A percentile compares a stretch with the other conserved stretches of the same genome.
These are phyloP conservation scores for Apiospora phragmitis DNA, from an alignment of 2,329 filamentous ascomycete species.

Conservation along the genomic window DNA sequence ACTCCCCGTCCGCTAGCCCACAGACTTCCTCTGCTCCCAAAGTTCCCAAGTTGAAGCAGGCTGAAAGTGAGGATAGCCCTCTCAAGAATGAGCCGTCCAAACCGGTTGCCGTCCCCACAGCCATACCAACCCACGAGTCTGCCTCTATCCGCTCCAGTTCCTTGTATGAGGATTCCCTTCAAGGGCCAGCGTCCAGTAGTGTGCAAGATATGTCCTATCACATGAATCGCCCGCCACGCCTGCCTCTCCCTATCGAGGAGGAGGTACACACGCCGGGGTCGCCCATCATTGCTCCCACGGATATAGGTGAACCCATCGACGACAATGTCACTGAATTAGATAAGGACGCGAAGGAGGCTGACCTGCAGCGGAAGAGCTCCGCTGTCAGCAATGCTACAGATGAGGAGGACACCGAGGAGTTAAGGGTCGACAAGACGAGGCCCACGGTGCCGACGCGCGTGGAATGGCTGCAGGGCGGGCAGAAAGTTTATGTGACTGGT, in stretches of 20 bases:
- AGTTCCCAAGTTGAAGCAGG: conserved; percentile 33
- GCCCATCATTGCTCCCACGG: conserved; percentile 76
- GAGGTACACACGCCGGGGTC: conserved; percentile 87
- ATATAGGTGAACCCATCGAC: conserved; percentile 52
- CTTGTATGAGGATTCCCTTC: conserved; percentile 37
- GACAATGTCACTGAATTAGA: conserved; percentile 50
- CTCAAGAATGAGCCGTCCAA: conserved; percentile 46
- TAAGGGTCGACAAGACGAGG: conserved; percentile 71
- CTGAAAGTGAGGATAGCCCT: conserved; percentile 29
- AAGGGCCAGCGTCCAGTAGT: conserved; percentile 55
- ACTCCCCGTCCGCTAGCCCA: conserved; percentile 39
- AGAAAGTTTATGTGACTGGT: conserved; percentile 94
- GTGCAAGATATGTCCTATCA: conserved; percentile 63
- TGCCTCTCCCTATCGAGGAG: conserved; percentile 92
- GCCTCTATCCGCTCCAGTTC: conserved; percentile 34
- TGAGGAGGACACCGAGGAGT: conserved; percentile 76
- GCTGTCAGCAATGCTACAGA: conserved; percentile 66
- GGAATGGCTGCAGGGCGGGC: conserved; percentile 80
- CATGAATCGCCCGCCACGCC: conserved; percentile 73
- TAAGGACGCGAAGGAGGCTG: conserved; percentile 41
- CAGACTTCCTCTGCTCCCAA: conserved; percentile 32
- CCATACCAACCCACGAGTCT: conserved; percentile 24
- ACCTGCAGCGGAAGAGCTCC: conserved; percentile 55
- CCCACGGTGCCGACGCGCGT: conserved; percentile 82
- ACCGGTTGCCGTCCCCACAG: conserved; percentile 57